Evolutionary conservation across 2,329 filamentous ascomycete genomes (phyloP), one percentile per base, ranked within the genome.

Genomic region (Tolypocladium pustulatum): DNA sequence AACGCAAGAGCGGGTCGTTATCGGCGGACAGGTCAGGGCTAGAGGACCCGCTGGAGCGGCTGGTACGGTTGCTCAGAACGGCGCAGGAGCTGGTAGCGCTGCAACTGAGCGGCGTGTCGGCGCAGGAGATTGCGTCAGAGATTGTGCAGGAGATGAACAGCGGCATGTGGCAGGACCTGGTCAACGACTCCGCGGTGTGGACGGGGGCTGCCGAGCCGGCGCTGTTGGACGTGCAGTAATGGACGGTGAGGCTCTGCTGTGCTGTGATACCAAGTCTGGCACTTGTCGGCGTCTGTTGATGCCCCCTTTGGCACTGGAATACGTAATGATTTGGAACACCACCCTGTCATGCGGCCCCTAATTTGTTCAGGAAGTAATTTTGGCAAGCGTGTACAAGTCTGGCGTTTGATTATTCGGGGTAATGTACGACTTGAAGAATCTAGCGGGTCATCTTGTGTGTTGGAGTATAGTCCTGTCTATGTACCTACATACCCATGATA

Each of bases 21-120:
- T 62, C 63, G 4, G 61, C 55, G 17, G 60, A 60, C 46, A 49
- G 52, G 10, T 53, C 58, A 25, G 59, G 51, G 5, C 54, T 59
- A 0, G 66, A 71, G 30, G 72, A 74, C 41, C 71, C 71, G 1
- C 64, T 73, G 32, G 69, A 68, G 57, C 64, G 69, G 40, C 62
- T 74, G 34, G 58, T 69, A 25, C 63, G 66, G n/a, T 64, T 73
- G 51, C 64, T 73, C 9, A 66, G 62, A 58, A 67, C 65, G 36
- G 66, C 69, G 15, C 65, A 66, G 40, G 69, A 71, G 30, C 58
- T 72, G 27, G 67, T 72, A 10, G 65, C 64, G 53, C 61, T 71
- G 55, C 70, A 72, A 60, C 61, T 70, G n/a, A 59, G 40, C 13
- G 62, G 62, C 25, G 56, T 64, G 13, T 65, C 69, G 37, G 58